phyloP scores from a whole-genome alignment of 2,329 filamentous ascomycete species.

The Cordyceps cateniannulata region DNA sequence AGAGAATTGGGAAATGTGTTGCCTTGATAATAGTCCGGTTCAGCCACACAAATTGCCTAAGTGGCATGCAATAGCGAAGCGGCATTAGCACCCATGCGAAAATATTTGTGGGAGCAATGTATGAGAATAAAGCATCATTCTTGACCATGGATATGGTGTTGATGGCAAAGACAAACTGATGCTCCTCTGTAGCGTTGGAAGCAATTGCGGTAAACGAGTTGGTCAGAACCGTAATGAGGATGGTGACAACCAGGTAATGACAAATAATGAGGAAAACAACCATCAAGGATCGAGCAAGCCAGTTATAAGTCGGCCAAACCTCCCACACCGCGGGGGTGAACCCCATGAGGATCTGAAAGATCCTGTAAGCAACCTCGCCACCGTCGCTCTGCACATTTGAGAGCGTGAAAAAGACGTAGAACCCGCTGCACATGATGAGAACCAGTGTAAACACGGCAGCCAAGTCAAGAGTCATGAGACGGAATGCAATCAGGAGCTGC shows the following conservation, averaged over 20 bases:
- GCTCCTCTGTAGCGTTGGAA: conserved; percentile 87
- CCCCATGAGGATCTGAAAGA: conserved; percentile 93
- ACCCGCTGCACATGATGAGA: conserved; percentile 83
- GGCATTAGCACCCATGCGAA: conserved; percentile 86
- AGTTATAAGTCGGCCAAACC: conserved; percentile 73
- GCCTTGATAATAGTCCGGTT: conserved; percentile 89
- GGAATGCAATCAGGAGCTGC: conserved; percentile 86
- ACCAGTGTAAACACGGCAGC: conserved; percentile 80
- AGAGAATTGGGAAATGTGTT: conserved; percentile 82
- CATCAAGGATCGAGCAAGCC: conserved; percentile 68
- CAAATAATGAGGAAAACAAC: conserved; percentile 85
- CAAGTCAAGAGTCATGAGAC: conserved; percentile 87
- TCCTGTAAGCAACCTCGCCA: conserved; percentile 72
- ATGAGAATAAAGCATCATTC: conserved; percentile 93
- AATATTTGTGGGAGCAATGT: conserved; percentile 85
- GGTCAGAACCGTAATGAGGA: conserved; percentile 89
- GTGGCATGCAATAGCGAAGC: conserved; percentile 70
- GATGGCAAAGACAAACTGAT: conserved; percentile 88
- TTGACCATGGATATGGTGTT: conserved; percentile 98
- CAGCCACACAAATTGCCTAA: conserved; percentile 73
- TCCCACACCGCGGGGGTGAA: conserved; percentile 96
- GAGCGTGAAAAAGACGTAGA: conserved; percentile 89
- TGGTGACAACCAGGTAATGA: conserved; percentile 91
- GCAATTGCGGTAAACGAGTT: conserved; percentile 96
- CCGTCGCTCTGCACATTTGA: conserved; percentile 67